Base-by-base conservation (phyloP, 345 rosid genomes). In the Noccaea bulbosa region DNA sequence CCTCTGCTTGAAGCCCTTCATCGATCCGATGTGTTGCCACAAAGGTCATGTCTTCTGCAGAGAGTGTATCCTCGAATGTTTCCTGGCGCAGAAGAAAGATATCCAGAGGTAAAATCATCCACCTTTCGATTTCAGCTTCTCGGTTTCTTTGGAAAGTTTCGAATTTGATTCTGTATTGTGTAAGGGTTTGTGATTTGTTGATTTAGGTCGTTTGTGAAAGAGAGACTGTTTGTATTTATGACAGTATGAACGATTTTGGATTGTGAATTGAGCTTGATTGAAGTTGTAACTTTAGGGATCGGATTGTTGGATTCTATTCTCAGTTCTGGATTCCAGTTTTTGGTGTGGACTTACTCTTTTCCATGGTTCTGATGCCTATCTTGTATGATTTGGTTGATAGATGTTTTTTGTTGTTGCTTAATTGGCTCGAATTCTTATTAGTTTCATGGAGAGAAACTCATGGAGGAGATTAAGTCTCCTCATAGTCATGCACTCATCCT, bases 11-110 rank as follows among this genome's bases (percentile, higher is more conserved):
- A 89, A 94, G 70, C 92, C 97, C 11, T 78, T 91, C 69, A 89
- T 91, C 16, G 88, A 88, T 33, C 97, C 99, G 11, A 65, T 94
- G 89, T 89, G 89, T 73, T 94, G 99, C 83, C 93, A 82, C 33
- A 89, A 86, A 46, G 99, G 99, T 6, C 99, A 91, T 68, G 89
- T 89, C 50, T 91, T 84, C 50, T 91, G 99, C 56, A 94, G 82
- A 65, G 97, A 94, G 51, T 91, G 99, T 78, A 91, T 91, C 59
- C 88, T 91, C 72, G 88, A 89, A 72, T 94, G 96, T 77, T 84
- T 94, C 59, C 70, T 94, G 4, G 73, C 93, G 35, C 99, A 94
- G 85, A 94, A 88, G 73, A 94, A 94, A 72, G 97, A 90, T 69
- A 92, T 88, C 17, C 91, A 83, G 37, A 84, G 98, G 96, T 87